Percentiles rank a stretch among this genome's conserved stretches.
These are phyloP conservation scores for Colletotrichum australisinense DNA, from an alignment of 2,329 filamentous ascomycete genomes.

Conservation along the genomic window DNA sequence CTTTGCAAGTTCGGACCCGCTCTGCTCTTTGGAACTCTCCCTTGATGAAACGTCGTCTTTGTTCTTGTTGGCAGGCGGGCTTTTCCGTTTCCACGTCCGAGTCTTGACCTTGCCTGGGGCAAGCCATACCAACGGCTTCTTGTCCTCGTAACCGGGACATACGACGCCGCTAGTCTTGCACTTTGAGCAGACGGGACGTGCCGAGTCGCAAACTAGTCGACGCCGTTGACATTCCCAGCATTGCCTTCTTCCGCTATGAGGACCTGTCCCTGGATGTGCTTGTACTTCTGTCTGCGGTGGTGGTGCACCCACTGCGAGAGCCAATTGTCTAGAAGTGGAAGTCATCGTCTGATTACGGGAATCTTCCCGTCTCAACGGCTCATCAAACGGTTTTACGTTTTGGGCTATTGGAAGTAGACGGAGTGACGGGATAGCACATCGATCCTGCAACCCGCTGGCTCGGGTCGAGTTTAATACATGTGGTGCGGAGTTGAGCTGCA, in stretches of 20 bases:
- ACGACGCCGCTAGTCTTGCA: conserved; percentile 46
- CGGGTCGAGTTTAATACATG: not conserved
- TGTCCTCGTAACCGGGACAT: conserved; percentile 54
- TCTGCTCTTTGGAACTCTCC: not conserved
- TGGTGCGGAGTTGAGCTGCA: not conserved
- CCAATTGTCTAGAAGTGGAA: not conserved
- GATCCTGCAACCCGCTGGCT: not conserved
- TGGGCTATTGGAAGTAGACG: conserved; percentile 20
- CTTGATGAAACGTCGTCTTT: not conserved
- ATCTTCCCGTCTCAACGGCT: not conserved
- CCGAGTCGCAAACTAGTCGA: conserved; percentile 51
- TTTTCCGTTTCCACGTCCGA: conserved; percentile 38
- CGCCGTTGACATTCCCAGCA: conserved; percentile 57
- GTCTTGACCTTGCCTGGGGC: conserved; percentile 34
- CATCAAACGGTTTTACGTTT: not conserved
- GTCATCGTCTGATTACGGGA: not conserved
- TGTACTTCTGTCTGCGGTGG: not conserved
- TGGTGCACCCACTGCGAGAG: not conserved
- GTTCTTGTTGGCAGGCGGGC: not conserved
- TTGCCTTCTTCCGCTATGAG: conserved; percentile 36
- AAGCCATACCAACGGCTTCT: conserved; percentile 51
- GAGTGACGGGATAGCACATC: not conserved
- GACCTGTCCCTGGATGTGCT: not conserved
- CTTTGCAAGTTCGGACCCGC: not conserved
- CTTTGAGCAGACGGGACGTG: conserved; percentile 49